These are phyloP conservation scores for Karstenula rhodostoma DNA, from an alignment of 2,329 filamentous ascomycete species.

Conservation along the genomic window DNA sequence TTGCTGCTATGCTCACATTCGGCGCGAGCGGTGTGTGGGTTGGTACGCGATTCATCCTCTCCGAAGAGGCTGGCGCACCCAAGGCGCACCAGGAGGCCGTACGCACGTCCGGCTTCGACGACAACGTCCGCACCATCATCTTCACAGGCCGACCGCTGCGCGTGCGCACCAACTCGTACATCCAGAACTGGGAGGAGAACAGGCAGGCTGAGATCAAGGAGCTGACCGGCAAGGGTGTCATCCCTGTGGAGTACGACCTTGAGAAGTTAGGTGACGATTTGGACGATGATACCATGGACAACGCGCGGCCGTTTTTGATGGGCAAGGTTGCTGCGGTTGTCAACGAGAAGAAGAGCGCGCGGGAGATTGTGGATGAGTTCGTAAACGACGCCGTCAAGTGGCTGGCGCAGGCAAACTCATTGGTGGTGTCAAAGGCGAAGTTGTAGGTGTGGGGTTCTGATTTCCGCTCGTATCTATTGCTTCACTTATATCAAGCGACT, in stretches of 20 bases:
- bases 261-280: constrained; percentile 75
- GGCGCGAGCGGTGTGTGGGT: constrained; percentile 95
- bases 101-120: constrained; percentile 87
- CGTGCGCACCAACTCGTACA: constrained; percentile 93
- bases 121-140: constrained; percentile 96
- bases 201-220: constrained; percentile 89
- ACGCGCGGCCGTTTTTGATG: constrained; percentile 92
- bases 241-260: constrained; percentile 93
- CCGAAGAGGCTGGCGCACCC: constrained; percentile 92
- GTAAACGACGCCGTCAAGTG: constrained; percentile 79
- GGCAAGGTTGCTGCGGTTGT: constrained; percentile 95
- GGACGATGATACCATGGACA: constrained; percentile 88
- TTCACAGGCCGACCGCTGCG: constrained; percentile 96
- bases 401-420: constrained; percentile 72
- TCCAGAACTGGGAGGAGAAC: constrained; percentile 95
- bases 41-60: constrained; percentile 93
- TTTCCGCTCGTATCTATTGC: neutral
- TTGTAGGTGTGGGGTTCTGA: constrained; percentile 26
- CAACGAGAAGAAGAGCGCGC: constrained; percentile 90
- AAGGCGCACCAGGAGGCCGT: constrained; percentile 96
- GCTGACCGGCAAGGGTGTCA: constrained; percentile 84
- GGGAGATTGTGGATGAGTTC: constrained; percentile 93
- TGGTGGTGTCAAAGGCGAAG: constrained; percentile 57
- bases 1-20: constrained; percentile 91
- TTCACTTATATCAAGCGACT: neutral